Evolutionary conservation across 176 grass and related monocot genomes (phyloP), one percentile per base, ranked within the genome.

Genomic region (Alloteropsis semialata): DNA sequence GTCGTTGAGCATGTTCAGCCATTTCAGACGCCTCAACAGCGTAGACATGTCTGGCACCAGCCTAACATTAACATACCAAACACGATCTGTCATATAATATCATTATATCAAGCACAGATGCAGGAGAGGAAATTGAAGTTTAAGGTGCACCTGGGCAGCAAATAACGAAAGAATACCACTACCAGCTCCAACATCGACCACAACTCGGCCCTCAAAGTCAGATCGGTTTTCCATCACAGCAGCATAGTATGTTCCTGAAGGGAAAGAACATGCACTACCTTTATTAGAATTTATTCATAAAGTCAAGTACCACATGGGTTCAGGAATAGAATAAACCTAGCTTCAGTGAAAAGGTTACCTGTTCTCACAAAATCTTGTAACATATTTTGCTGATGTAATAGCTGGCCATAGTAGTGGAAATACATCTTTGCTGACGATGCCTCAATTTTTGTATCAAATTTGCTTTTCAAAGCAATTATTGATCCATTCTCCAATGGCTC

Each of bases 351-450:
- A 69, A 77, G 32, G 13, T 83, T 22, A 96, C 97, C 97, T 90
- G 97, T 99, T 64, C 97, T 96, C 61, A 99, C 97, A 90, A 95
- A 99, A 89, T 99, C 97, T 89, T 99, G 97, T 78, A 99, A 86
- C 97, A 99, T 99, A 78, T 99, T 99, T 88, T 99, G 97, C 59
- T 99, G 97, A 87, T 99, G 97, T 76, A 99, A 72, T 77, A 99
- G 77, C 65, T 99, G 93, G 24, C 97, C 93, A 75, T 99, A 99
- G 80, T 99, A 99, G 74, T 99, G 97, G 67, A 99, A 99, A 85
- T 99, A 99, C 97, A 99, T 99, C 70, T 96, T 92, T 39, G 97
- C 93, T 71, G 97, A 99, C 0, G 97, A 94, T 46, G 97, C 86
- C 84, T 99, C 97, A 81, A 99, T 99, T 94, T 99, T 99, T 51